Evolutionary conservation across 345 rosid genomes (phyloP).

Genomic region (Citrus hindsii): DNA sequence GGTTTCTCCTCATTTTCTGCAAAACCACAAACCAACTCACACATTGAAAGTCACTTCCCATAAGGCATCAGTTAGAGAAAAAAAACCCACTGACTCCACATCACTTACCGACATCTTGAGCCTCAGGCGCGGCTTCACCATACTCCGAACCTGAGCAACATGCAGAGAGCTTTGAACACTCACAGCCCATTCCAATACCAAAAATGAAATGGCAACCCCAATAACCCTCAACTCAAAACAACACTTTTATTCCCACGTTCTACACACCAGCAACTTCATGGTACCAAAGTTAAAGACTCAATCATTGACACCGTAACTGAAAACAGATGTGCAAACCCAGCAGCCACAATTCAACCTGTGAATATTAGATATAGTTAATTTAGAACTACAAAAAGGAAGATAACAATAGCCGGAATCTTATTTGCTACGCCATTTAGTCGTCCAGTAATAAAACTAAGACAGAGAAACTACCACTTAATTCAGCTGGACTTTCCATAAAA

Average conservation of each 20-base stretch:
- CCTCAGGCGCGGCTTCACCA: constrained; percentile 19
- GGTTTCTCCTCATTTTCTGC: constrained; percentile 49
- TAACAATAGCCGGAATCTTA: not conserved
- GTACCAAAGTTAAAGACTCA: not conserved
- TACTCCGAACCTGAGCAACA: constrained; percentile 26
- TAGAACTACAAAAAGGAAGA: not conserved
- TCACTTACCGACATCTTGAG: constrained; percentile 24
- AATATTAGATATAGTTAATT: not conserved
- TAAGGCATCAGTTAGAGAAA: not conserved
- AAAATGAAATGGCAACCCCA: not conserved
- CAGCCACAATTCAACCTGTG: constrained; percentile 4
- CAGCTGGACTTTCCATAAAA: not conserved
- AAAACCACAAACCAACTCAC: constrained; percentile 9
- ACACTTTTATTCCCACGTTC: not conserved
- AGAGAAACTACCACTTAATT: not conserved
- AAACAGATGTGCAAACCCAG: not conserved
- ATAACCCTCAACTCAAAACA: not conserved
- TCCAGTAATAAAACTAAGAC: not conserved
- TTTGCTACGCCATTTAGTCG: not conserved
- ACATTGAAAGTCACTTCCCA: not conserved
- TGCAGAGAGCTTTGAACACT: constrained; percentile 30
- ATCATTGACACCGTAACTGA: not conserved
- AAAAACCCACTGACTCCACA: not conserved
- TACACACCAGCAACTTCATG: not conserved
- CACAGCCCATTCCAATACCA: constrained; percentile 32